Conservation (phyloP, 140 eudicot species). For the Senecio squalidus region DNA sequence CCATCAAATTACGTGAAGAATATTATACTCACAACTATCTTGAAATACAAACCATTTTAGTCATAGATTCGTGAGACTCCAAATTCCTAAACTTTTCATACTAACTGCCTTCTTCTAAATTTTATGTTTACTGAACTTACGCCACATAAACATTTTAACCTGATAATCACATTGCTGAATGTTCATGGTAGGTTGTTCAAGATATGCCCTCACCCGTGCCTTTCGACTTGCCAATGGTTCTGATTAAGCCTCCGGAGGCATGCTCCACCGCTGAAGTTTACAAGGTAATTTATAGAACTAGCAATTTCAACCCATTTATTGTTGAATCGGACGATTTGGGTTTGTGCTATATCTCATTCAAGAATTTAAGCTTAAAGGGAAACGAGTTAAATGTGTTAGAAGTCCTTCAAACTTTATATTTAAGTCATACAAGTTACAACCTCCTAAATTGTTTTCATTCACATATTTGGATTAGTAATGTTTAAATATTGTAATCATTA, state of each 20-base stretch:
- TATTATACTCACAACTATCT: not conserved
- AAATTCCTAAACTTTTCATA: not conserved
- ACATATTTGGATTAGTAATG: too few species aligned
- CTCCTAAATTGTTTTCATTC: too few species aligned
- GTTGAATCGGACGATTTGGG: not conserved
- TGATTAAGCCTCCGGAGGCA: conserved; percentile 92
- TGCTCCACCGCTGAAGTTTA: conserved; percentile 98
- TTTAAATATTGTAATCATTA: too few species aligned
- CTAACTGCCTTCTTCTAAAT: too few species aligned
- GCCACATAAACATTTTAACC: too few species aligned
- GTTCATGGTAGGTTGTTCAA: conserved; percentile 55
- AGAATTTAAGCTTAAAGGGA: too few species aligned
- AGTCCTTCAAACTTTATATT: too few species aligned
- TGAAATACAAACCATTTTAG: not conserved
- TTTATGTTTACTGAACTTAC: too few species aligned
- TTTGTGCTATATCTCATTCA: too few species aligned
- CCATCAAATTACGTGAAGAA: not conserved
- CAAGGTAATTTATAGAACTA: conserved; percentile 52
- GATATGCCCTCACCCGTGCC: conserved; percentile 68
- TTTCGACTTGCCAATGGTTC: conserved; percentile 81
- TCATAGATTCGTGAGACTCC: not conserved
- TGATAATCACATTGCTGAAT: not conserved
- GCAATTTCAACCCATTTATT: not conserved
- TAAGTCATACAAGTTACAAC: too few species aligned
- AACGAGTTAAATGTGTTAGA: too few species aligned